These are phyloP conservation scores for Hygrophorus russula DNA, from an alignment of 768 basidiomycete genomes.

Conservation along the genomic window DNA sequence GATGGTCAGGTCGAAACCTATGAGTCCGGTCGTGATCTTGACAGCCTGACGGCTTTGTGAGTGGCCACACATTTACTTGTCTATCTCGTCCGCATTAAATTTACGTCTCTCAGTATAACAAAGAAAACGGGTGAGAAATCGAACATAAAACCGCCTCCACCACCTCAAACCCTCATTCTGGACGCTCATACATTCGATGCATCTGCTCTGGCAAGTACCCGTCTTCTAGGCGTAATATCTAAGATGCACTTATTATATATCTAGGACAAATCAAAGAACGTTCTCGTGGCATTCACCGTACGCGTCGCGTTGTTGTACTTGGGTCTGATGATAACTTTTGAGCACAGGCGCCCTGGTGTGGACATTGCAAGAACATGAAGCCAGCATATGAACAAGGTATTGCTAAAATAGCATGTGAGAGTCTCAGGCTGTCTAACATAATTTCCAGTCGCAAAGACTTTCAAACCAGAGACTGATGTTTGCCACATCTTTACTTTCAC, in stretches of 20 bases:
- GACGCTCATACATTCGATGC: constrained; percentile 67
- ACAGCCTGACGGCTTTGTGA: constrained; percentile 65
- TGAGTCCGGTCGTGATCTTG: constrained; percentile 71
- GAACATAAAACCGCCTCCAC: constrained; percentile 78
- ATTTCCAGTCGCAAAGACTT: constrained; percentile 59
- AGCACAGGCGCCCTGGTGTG: constrained; percentile 67
- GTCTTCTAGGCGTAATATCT: background rate
- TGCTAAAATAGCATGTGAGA: background rate
- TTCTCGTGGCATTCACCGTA: constrained; percentile 76
- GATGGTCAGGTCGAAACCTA: constrained; percentile 60
- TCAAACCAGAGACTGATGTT: constrained; percentile 69
- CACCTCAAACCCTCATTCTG: constrained; percentile 55
- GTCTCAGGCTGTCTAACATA: constrained; percentile 5
- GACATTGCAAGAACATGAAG: constrained; percentile 90
- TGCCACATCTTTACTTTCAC: constrained; percentile 10
- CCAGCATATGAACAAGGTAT: constrained; percentile 75
- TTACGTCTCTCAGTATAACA: constrained; percentile 41
- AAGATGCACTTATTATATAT: constrained; percentile 5
- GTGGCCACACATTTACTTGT: constrained; percentile 15
- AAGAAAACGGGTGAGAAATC: constrained; percentile 72
- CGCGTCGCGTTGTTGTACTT: constrained; percentile 13
- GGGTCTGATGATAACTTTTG: constrained; percentile 5
- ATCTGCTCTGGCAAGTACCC: constrained; percentile 45
- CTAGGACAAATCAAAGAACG: constrained; percentile 64
- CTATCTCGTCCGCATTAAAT: background rate